A percentile compares a stretch with the other conserved stretches of the same genome.
Conservation (phyloP, 441 rosid genomes). For the Geranium incanum region DNA sequence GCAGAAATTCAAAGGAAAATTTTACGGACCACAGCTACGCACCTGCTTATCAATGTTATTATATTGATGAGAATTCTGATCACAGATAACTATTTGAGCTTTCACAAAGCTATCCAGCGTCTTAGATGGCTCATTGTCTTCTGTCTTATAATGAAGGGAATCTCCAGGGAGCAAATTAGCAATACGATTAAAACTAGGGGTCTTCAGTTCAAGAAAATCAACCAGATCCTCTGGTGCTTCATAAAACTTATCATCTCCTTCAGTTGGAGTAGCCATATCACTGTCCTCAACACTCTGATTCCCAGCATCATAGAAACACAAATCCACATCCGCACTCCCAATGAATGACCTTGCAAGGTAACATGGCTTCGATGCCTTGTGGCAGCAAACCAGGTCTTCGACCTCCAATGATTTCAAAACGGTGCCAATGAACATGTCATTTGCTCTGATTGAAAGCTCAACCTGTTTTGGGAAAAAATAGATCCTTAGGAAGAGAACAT, state of each 20-base stretch:
- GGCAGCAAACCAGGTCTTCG: constrained; percentile 75
- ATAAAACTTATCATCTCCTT: constrained; percentile 83
- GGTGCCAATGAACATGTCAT: constrained; percentile 82
- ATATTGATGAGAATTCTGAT: constrained; percentile 66
- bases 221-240: constrained; percentile 85
- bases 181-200: constrained; percentile 67
- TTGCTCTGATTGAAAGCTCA: constrained; percentile 70
- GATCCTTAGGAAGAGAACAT: constrained; percentile 20
- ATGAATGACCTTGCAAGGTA: constrained; percentile 89
- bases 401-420: constrained; percentile 88
- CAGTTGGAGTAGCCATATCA: constrained; percentile 40
- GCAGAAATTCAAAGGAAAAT: background rate
- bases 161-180: constrained; percentile 73
- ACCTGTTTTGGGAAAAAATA: constrained; percentile 45
- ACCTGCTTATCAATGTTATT: constrained; percentile 76
- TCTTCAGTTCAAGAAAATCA: constrained; percentile 47
- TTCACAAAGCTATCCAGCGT: constrained; percentile 85
- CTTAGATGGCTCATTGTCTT: constrained; percentile 37
- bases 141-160: constrained; percentile 29
- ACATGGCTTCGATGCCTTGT: constrained; percentile 42
- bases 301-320: constrained; percentile 37
- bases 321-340: constrained; percentile 40
- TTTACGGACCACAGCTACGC: constrained; percentile 20
- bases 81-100: constrained; percentile 79
- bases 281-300: constrained; percentile 28